A percentile compares a stretch with the other conserved stretches of the same genome.
These are phyloP conservation scores for Botrytis sinoallii DNA, from an alignment of 2,329 filamentous ascomycete genomes.

Conservation along the genomic window DNA sequence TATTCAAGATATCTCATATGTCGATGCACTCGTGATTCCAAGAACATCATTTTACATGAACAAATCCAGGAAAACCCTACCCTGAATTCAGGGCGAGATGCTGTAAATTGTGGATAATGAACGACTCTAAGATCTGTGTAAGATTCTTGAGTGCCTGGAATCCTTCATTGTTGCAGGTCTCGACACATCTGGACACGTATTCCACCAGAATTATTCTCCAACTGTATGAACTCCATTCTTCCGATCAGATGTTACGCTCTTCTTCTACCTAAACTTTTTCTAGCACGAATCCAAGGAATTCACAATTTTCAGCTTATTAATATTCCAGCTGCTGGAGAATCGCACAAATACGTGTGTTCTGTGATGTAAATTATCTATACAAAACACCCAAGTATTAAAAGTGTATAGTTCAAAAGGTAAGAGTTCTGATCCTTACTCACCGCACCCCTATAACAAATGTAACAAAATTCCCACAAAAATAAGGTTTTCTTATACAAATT, in stretches of 20 bases:
- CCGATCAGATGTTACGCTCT: not conserved
- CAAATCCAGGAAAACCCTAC: not conserved
- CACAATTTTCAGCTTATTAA: too few species aligned
- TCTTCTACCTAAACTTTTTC: not conserved
- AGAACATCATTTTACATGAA: not conserved
- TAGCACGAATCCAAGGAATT: not conserved
- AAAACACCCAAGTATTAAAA: too few species aligned
- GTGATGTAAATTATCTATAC: too few species aligned
- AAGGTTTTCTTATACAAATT: too few species aligned
- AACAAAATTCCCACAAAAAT: too few species aligned
- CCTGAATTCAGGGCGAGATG: rapidly evolving
- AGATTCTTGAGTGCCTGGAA: rapidly evolving
- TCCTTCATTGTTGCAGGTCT: not conserved
- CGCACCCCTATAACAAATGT: too few species aligned
- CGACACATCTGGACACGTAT: not conserved
- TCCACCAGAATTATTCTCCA: not conserved
- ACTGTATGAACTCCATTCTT: not conserved
- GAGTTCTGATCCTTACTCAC: too few species aligned
- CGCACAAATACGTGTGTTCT: rapidly evolving
- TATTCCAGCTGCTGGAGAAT: too few species aligned
- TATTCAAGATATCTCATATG: rapidly evolving
- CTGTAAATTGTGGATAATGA: not conserved
- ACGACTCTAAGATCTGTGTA: not conserved
- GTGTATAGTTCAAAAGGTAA: too few species aligned
- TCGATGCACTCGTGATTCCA: not conserved